Evolutionary conservation across 2,329 filamentous ascomycete species (phyloP), one percentile per base, ranked within the genome.

Genomic region (Talaromyces sp.): DNA sequence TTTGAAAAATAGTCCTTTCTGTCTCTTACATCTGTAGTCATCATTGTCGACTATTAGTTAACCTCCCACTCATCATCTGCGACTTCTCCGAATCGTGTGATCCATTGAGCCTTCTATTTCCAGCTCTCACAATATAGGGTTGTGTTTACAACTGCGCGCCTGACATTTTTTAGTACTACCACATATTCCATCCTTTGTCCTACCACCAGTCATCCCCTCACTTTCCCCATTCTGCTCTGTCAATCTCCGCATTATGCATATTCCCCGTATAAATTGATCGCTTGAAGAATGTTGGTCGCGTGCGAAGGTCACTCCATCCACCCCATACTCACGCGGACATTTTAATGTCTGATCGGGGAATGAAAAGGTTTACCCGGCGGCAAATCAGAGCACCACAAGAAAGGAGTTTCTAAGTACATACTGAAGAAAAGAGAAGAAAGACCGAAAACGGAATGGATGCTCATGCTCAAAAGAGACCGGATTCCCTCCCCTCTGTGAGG

Each of bases 301-400:
- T 48, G 45, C 28, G 13, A n/a, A 17, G 33, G 45, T 48, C 45
- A 48, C 28, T 19, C 45, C n/a, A 28, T 28, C 5, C 15, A 48
- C n/a, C 45, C 43, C 28, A 35, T 48, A 33, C 45, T 35, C 45
- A 48, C 45, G 45, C 25, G 45, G 45, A 48, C 45, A 48, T 48
- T 48, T 19, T 48, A 9, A 46, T 17, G 13, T 46, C 43, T 31
- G 43, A 11, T 46, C 41, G 15, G 45, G 10, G 0, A 48, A 33
- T 21, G 9, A 48, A 48, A 1, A 19, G 43, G 17, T 35, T 48
- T 15, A 35, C 33, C 5, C 28, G 28, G 25, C 45, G 45, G 45
- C 8, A 2, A 35, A 21, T 31, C 17, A 11, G 33, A 48, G 31
- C 8, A 33, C 19, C 4, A n/a, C 45, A 15, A 28, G 28, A 25